Percentiles rank a stretch among this genome's conserved stretches.
phyloP scores from a whole-genome alignment of 768 basidiomycete species.

The Vishniacozyma victoriae region DNA sequence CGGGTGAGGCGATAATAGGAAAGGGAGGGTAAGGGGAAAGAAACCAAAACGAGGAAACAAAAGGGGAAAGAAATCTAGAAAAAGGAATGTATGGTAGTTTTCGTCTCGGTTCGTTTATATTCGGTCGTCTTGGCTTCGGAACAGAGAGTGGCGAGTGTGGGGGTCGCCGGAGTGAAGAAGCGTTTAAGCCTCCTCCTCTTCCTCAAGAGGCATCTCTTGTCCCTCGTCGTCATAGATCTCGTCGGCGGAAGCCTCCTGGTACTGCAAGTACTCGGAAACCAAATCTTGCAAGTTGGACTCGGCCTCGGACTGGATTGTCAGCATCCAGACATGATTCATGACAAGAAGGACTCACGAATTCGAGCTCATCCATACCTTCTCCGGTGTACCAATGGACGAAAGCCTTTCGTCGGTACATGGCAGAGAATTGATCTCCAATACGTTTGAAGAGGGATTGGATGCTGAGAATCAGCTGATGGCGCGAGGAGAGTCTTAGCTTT shows the following conservation, averaged over 20 bases:
- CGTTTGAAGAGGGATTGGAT: slow-evolving; percentile 99
- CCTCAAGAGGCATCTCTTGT: slow-evolving; percentile 30
- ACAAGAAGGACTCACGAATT: slow-evolving; percentile 34
- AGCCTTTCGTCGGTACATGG: slow-evolving; percentile 93
- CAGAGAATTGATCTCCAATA: slow-evolving; percentile 95
- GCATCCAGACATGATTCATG: slow-evolving; percentile 2
- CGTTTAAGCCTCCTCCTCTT: slow-evolving; percentile 17
- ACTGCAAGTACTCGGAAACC: slow-evolving; percentile 85
- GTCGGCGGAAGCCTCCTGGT: slow-evolving; percentile 44
- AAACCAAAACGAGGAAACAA: neutral
- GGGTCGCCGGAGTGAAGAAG: neutral
- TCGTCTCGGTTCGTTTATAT: neutral
- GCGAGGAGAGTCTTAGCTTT: neutral
- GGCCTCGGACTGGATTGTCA: slow-evolving; percentile 79
- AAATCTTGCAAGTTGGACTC: slow-evolving; percentile 99
- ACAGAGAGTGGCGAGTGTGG: neutral
- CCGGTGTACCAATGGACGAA: slow-evolving; percentile 85
- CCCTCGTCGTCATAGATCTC: slow-evolving; percentile 43
- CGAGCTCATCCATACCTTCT: slow-evolving; percentile 83
- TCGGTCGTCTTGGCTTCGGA: neutral
- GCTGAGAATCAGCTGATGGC: slow-evolving; percentile 6
- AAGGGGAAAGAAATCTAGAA: slow-evolving; percentile 1
- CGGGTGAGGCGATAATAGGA: slow-evolving; percentile 28
- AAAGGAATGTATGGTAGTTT: neutral
- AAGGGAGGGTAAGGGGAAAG: slow-evolving; percentile 3